A percentile compares a stretch with the other conserved stretches of the same genome.
phyloP scores from a whole-genome alignment of 495 filamentous ascomycete genomes.

The Neurospora sp. region DNA sequence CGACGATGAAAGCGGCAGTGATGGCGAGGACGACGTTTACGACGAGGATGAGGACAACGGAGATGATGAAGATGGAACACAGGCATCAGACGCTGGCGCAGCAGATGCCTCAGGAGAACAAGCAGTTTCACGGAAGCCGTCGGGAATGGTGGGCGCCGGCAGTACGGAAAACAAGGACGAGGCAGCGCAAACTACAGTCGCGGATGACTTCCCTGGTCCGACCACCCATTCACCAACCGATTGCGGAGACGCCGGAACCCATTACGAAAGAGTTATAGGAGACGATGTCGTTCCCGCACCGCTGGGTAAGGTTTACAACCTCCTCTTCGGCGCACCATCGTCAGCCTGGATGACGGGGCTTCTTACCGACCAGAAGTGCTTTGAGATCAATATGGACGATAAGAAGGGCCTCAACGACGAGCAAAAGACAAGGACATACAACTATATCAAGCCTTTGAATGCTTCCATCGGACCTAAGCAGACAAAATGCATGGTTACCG shows the following conservation, averaged over 20 bases:
- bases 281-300: constrained; percentile 84
- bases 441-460: constrained; percentile 84
- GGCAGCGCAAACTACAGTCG: constrained; percentile 37
- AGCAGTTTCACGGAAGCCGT: constrained; percentile 53
- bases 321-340: constrained; percentile 75
- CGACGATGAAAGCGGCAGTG: constrained; percentile 54
- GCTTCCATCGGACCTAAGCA: constrained; percentile 83
- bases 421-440: constrained; percentile 61
- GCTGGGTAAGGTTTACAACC: constrained; percentile 79
- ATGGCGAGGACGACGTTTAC: constrained; percentile 61
- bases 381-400: constrained; percentile 76
- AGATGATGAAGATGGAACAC: constrained; percentile 46
- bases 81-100: constrained; percentile 48
- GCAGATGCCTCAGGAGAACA: constrained; percentile 53
- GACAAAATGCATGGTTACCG: constrained; percentile 87
- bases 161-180: constrained; percentile 47
- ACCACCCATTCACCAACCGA: constrained; percentile 71
- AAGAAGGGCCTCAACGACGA: constrained; percentile 65
- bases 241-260: constrained; percentile 61
- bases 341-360: constrained; percentile 73
- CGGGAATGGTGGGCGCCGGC: constrained; percentile 40
- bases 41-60: constrained; percentile 67
- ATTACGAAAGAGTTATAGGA: constrained; percentile 74
- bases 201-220: constrained; percentile 78
- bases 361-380: constrained; percentile 75